A percentile compares a stretch with the other conserved stretches of the same genome.
phyloP scores from a whole-genome alignment of 306 rosid species.

The Medicago lupulina region DNA sequence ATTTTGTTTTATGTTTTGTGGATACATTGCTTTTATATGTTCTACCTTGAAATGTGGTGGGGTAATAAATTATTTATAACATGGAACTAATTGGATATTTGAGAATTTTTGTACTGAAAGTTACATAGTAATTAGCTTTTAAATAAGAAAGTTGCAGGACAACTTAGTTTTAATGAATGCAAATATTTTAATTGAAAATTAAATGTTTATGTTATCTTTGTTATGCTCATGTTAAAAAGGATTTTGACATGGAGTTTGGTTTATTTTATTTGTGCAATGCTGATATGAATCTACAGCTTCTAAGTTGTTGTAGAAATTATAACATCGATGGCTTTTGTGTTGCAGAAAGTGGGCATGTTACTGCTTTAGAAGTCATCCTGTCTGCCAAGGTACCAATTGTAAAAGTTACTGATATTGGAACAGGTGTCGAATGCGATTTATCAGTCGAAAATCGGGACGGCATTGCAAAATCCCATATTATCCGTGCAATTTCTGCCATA shows the following conservation, averaged over 20 bases:
- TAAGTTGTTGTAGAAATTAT: slow-evolving; percentile 36
- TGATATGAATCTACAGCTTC: slow-evolving; percentile 25
- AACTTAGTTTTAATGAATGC: slow-evolving; percentile 10
- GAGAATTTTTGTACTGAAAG: not conserved
- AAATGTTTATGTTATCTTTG: not conserved
- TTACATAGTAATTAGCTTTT: not conserved
- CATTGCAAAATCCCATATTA: slow-evolving; percentile 51
- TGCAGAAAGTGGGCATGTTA: slow-evolving; percentile 52
- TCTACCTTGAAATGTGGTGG: not conserved
- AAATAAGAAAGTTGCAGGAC: slow-evolving; percentile 2
- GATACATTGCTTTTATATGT: not conserved
- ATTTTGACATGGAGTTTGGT: slow-evolving; percentile 22
- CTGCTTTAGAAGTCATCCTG: slow-evolving; percentile 43
- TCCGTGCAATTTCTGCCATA: slow-evolving; percentile 50
- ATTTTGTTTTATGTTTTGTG: slow-evolving; percentile 7
- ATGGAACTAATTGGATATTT: not conserved
- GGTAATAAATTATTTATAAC: slow-evolving; percentile 17
- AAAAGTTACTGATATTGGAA: slow-evolving; percentile 59
- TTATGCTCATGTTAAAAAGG: slow-evolving; percentile 34
- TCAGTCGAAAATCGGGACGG: slow-evolving; percentile 59
- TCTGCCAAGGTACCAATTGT: slow-evolving; percentile 56
- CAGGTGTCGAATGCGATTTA: slow-evolving; percentile 63
- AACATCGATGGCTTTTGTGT: slow-evolving; percentile 14
- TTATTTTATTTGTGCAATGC: slow-evolving; percentile 24
- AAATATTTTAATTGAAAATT: slow-evolving; percentile 5